Percentiles rank a stretch among this genome's conserved stretches.
phyloP scores from a whole-genome alignment of 305 asterid genomes.

The Fraxinus xanthoxyloides region DNA sequence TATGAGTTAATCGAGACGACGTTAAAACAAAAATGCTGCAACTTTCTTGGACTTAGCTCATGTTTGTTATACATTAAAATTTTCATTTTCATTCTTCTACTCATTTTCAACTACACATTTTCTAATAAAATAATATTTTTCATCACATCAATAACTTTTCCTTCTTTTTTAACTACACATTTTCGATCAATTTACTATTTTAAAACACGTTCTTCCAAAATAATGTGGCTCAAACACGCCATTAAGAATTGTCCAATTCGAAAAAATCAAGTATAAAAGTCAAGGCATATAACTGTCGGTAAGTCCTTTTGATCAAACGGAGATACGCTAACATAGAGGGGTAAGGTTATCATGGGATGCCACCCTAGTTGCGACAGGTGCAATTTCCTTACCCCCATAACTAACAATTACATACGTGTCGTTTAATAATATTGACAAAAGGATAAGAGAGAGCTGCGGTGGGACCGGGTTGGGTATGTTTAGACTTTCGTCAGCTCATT shows the following conservation, averaged over 20 bases:
- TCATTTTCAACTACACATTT: too few species aligned
- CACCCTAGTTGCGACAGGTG: constrained; percentile 16
- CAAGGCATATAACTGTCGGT: constrained; percentile 8
- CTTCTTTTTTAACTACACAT: too few species aligned
- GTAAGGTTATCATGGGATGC: constrained; percentile 10
- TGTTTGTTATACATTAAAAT: too few species aligned
- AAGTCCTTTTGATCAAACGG: not conserved
- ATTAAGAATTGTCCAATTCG: constrained; percentile 3
- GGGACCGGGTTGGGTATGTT: constrained; percentile 1
- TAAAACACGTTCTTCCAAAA: too few species aligned
- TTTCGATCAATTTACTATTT: too few species aligned
- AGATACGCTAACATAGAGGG: not conserved
- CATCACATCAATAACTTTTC: too few species aligned
- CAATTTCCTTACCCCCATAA: constrained; percentile 26
- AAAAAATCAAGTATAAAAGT: constrained; percentile 8
- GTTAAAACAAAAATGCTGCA: constrained; percentile 24
- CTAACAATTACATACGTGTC: constrained; percentile 39
- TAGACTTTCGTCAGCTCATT: not conserved
- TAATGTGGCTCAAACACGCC: too few species aligned
- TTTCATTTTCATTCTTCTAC: too few species aligned
- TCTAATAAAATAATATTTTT: too few species aligned
- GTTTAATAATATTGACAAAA: constrained; percentile 18
- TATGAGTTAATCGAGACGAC: not conserved
- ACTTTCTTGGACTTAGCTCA: constrained; percentile 29
- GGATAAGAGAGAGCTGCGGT: not conserved